Evolutionary conservation across 164 flowering plant genomes (phyloP), one percentile per base, ranked within the genome.

Genomic region (Berberis vulgaris): DNA sequence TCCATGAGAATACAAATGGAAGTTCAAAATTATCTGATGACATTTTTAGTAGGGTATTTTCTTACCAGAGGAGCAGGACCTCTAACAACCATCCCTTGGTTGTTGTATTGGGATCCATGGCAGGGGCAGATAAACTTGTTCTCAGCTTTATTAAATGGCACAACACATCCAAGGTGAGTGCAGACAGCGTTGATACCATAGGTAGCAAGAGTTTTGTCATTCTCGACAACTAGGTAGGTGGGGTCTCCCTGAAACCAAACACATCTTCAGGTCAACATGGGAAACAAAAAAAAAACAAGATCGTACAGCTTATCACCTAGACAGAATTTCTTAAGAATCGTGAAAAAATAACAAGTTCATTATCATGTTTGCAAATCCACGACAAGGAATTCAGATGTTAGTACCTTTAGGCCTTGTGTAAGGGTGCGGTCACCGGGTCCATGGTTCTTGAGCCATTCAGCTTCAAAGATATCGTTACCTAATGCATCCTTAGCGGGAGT

Each of bases 1-100:
- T 26, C 26, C 26, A 26, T 26, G 26, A 26, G 26, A 26, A 26
- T 26, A 26, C 26, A 26, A 26, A 26, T 26, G 26, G 26, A 26
- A 26, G 26, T 26, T 26, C 26, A 26, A 26, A 26, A 26, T 26
- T 26, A 26, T 26, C 26, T 26, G 26, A 26, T 26, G 26, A 62
- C 38, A 13, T 43, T 60, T 45, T 43, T 7, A 1, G 44, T 40
- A 44, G 10, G 9, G 7, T 38, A 43, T 59, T 46, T 45, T 49
- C 89, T 79, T 75, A 92, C 98, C 84, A 92, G 76, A 64, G 98
- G 98, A 56, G 98, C 98, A 61, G 96, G 96, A 60, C 96, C 96
- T 70, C 93, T 65, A 57, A 89, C 96, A 70, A 89, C 98, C 64
- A 40, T 81, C 61, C 98, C 95, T 82, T 86, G 91, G 73, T 82